Evolutionary conservation across 179 eudicot species (phyloP), one percentile per base, ranked within the genome.

Genomic region (Heliamphora pulchella): DNA sequence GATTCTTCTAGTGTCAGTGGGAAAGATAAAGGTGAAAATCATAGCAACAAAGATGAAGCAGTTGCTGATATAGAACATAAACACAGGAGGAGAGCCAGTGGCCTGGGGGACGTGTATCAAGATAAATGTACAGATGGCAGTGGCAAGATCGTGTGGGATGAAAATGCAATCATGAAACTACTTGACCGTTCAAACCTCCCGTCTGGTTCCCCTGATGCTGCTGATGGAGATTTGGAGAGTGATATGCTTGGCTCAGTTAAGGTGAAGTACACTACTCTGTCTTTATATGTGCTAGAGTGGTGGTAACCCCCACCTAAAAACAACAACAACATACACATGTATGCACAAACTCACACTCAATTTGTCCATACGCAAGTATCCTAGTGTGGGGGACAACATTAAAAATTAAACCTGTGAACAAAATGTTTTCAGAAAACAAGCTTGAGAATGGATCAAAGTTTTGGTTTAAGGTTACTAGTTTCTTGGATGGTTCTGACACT

Each of bases 221-320:
- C 79, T 71, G 99, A 97, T 82, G 89, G 89, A 44, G 98, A 94
- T 82, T 44, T 82, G 67, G 99, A 96, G 86, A 94, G 87, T 86
- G 94, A 97, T 86, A 92, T 97, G 97, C 98, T 97, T 84, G 99
- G 99, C 71, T 96, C 99, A 47, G 98, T 96, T n/a, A 96, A 96
- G 98, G 99, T 96, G 81, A 61, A 78, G 69, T 22, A 61, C 44
- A 48, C 70, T 74, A 81, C 78, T 78, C 85, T 87, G 83, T 81
- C 89, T 78, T 66, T 51, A 10, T 1, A n/a, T 51, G 0, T 57
- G n/a, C 44, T 73, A 53, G 51, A 31, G 31, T 31, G 31, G 31
- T 31, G 31, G 31, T 31, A 31, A 31, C 31, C 31, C 31, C 31
- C 31, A 31, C 31, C 31, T 31, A 31, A 31, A 31, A 31, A 31